Percentiles rank a stretch among this genome's conserved stretches.
These are phyloP conservation scores for Aspergillus taichungensis DNA, from an alignment of 495 filamentous ascomycete species.

Conservation along the genomic window DNA sequence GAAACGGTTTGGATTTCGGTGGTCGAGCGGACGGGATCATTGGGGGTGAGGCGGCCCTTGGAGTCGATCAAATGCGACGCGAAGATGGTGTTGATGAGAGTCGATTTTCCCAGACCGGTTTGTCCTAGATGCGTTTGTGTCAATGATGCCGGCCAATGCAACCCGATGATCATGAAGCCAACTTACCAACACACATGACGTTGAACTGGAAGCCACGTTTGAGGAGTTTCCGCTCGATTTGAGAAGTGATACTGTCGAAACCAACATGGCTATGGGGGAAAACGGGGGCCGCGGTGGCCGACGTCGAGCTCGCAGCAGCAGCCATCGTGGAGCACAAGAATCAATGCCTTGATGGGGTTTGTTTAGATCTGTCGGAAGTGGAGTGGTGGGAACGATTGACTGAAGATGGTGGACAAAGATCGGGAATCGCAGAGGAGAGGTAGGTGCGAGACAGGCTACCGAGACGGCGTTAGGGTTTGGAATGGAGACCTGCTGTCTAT, in stretches of 20 bases:
- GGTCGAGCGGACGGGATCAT: conserved; percentile 87
- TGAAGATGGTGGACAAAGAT: too few species aligned
- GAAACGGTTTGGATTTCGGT: conserved; percentile 97
- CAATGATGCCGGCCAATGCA: too few species aligned
- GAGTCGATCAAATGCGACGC: conserved; percentile 98
- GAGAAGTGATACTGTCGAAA: conserved; percentile 97
- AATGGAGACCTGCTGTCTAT: not conserved
- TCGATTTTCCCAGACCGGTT: conserved; percentile 97
- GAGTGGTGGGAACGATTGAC: too few species aligned
- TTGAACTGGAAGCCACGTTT: conserved; percentile 99
- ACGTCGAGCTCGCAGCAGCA: conserved; percentile 39
- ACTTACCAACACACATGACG: conserved; percentile 98
- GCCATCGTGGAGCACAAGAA: conserved; percentile 35
- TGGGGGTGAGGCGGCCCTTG: conserved; percentile 85
- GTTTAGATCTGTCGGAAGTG: too few species aligned
- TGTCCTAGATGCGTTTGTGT: conserved; percentile 52
- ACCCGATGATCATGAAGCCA: not conserved
- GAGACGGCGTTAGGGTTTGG: not conserved
- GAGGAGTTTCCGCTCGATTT: conserved; percentile 98
- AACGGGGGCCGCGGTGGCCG: conserved; percentile 48
- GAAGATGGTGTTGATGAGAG: conserved; percentile 99
- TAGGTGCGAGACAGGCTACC: not conserved
- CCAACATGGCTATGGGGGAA: conserved; percentile 96
- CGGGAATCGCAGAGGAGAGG: not conserved
- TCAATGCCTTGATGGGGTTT: not conserved